These are phyloP conservation scores for Boletus eberwhitei DNA, from an alignment of 768 basidiomycete species.

Conservation along the genomic window DNA sequence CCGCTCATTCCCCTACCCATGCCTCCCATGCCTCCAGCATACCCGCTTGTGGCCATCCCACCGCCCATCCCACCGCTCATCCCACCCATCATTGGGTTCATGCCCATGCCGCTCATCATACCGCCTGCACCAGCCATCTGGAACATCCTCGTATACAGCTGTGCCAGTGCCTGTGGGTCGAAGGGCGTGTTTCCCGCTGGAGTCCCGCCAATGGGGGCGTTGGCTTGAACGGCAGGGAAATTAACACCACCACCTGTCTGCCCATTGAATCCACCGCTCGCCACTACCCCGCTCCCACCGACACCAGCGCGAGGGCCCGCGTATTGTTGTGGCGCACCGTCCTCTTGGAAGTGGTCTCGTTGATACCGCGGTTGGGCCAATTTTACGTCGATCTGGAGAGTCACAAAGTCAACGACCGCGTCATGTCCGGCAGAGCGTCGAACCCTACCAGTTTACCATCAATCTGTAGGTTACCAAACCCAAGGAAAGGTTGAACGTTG, in stretches of 20 bases:
- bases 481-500: conserved; percentile 86
- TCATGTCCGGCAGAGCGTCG: background rate
- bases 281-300: conserved; percentile 11
- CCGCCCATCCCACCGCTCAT: conserved; percentile 21
- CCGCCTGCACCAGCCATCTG: conserved; percentile 66
- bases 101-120: conserved; percentile 43
- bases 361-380: conserved; percentile 89
- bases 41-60: conserved; percentile 33
- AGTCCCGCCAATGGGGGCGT: conserved; percentile 24
- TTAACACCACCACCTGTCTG: conserved; percentile 34
- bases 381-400: conserved; percentile 88
- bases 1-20: conserved; percentile 38
- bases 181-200: conserved; percentile 61
- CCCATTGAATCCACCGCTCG: conserved; percentile 28
- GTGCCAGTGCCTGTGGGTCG: conserved; percentile 89
- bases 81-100: conserved; percentile 35
- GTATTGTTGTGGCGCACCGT: conserved; percentile 26
- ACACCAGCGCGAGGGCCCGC: conserved; percentile 1
- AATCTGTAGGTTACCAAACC: conserved; percentile 84
- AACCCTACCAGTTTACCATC: conserved; percentile 88
- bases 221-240: conserved; percentile 31
- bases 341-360: conserved; percentile 61
- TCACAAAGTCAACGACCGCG: background rate
- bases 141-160: conserved; percentile 95
- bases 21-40: conserved; percentile 36